A percentile compares a stretch with the other conserved stretches of the same genome.
Conservation (phyloP, 805 yeast species). For the Nakazawaea sp. region DNA sequence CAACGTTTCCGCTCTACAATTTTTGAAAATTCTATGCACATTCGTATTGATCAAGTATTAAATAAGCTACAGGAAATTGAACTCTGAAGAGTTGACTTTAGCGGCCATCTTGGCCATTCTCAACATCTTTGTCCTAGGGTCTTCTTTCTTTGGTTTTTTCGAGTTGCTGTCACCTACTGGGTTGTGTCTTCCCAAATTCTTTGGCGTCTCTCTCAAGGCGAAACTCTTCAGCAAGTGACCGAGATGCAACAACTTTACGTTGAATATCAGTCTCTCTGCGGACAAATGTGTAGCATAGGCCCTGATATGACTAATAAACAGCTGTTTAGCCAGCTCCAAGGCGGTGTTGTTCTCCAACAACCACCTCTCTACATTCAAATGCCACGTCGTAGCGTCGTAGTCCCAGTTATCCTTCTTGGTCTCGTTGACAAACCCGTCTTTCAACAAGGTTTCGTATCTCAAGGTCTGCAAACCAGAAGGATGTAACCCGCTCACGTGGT, state of each 20-base stretch:
- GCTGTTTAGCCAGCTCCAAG: slow-evolving; percentile 66
- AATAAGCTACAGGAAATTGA: slow-evolving; percentile 40
- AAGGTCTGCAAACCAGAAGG: slow-evolving; percentile 43
- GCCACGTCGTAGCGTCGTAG: slow-evolving; percentile 94
- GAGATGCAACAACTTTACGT: slow-evolving; percentile 75
- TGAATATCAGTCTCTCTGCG: slow-evolving; percentile 72
- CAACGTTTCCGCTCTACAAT: too few relatives aligned
- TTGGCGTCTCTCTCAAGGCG: slow-evolving; percentile 93
- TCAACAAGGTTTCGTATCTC: slow-evolving; percentile 37
- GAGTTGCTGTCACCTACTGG: slow-evolving; percentile 26
- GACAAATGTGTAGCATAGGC: slow-evolving; percentile 95
- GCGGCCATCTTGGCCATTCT: slow-evolving; percentile 68
- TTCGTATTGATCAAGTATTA: too few relatives aligned
- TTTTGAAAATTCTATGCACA: too few relatives aligned
- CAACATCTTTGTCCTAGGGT: slow-evolving; percentile 67
- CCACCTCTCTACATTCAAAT: slow-evolving; percentile 84
- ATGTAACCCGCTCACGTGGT: slow-evolving; percentile 52
- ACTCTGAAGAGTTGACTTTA: slow-evolving; percentile 61
- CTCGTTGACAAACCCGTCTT: slow-evolving; percentile 22
- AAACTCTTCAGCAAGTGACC: slow-evolving; percentile 96
- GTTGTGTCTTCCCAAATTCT: slow-evolving; percentile 49
- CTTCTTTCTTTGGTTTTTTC: slow-evolving; percentile 48
- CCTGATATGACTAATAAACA: slow-evolving; percentile 81
- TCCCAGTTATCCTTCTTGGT: slow-evolving; percentile 60
- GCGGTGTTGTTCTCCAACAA: slow-evolving; percentile 59